Conservation (phyloP, 306 rosid genomes). For the Rosa chinensis region DNA sequence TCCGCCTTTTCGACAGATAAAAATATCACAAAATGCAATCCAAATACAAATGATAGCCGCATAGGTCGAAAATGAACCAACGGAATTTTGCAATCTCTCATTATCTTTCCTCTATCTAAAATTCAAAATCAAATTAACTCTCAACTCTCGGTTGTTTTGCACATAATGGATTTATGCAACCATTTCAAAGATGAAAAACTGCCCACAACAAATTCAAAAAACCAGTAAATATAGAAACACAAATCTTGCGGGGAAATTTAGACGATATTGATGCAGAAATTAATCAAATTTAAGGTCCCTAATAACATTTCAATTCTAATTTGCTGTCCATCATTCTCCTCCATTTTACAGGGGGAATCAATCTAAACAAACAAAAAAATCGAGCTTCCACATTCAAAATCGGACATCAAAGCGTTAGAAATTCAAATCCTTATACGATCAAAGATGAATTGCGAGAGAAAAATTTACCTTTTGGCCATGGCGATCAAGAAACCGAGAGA, state of each 20-base stretch:
- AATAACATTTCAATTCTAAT: neutral
- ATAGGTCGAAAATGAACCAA: neutral
- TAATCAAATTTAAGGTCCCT: neutral
- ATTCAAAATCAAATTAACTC: conserved; percentile 7
- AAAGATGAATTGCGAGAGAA: neutral
- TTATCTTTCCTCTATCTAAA: neutral
- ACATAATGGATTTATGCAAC: neutral
- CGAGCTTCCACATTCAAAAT: neutral
- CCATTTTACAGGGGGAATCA: neutral
- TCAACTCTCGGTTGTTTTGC: neutral
- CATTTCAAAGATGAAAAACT: neutral
- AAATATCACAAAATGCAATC: neutral
- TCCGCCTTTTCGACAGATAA: neutral
- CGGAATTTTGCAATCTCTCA: neutral
- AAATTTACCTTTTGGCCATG: conserved; percentile 66
- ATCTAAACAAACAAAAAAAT: neutral
- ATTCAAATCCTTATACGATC: neutral
- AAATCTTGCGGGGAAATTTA: neutral
- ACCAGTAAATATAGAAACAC: neutral
- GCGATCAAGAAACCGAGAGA: conserved; percentile 23
- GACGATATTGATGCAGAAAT: neutral
- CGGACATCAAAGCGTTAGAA: neutral
- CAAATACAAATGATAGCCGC: neutral
- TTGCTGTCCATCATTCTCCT: neutral
- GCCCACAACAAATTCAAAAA: neutral